Conservation (phyloP, 2,329 filamentous ascomycete genomes). For the Fusarium transvaalense region DNA sequence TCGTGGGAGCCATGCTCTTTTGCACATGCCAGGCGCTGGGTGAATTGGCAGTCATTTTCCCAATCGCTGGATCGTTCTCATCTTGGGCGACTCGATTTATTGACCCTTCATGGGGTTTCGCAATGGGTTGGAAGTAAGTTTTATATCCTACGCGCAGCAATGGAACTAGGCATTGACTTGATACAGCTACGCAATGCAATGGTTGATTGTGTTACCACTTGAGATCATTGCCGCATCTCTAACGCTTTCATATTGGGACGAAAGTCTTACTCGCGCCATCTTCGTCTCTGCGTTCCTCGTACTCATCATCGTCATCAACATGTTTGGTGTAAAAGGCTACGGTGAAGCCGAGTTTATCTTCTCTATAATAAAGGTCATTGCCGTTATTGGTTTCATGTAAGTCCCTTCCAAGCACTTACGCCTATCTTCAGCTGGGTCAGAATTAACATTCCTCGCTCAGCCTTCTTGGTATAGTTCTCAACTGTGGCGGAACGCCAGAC, state of each 20-base stretch:
- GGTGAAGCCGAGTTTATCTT: constrained; percentile 92
- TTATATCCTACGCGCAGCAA: constrained; percentile 31
- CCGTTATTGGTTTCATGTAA: constrained; percentile 89
- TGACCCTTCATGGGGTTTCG: constrained; percentile 94
- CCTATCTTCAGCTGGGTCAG: constrained; percentile 47
- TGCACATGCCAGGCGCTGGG: constrained; percentile 92
- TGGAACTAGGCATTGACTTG: constrained; percentile 7
- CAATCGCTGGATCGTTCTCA: constrained; percentile 91
- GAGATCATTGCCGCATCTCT: constrained; percentile 90
- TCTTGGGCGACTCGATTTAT: constrained; percentile 93
- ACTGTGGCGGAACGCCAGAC: constrained; percentile 81
- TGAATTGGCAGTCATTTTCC: constrained; percentile 90
- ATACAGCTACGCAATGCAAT: constrained; percentile 83
- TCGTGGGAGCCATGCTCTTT: constrained; percentile 90
- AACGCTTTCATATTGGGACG: constrained; percentile 85
- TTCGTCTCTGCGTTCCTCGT: constrained; percentile 87
- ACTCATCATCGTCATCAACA: constrained; percentile 82
- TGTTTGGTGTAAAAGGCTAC: constrained; percentile 89
- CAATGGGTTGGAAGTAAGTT: constrained; percentile 90
- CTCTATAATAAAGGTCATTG: constrained; percentile 85
- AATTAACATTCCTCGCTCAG: constrained; percentile 56
- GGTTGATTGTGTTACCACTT: constrained; percentile 84
- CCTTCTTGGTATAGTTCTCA: constrained; percentile 86
- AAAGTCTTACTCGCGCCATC: constrained; percentile 72
- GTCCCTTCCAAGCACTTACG: constrained; percentile 43